Base-by-base conservation (phyloP, 148 eudicot genomes). In the Spergularia marina region DNA sequence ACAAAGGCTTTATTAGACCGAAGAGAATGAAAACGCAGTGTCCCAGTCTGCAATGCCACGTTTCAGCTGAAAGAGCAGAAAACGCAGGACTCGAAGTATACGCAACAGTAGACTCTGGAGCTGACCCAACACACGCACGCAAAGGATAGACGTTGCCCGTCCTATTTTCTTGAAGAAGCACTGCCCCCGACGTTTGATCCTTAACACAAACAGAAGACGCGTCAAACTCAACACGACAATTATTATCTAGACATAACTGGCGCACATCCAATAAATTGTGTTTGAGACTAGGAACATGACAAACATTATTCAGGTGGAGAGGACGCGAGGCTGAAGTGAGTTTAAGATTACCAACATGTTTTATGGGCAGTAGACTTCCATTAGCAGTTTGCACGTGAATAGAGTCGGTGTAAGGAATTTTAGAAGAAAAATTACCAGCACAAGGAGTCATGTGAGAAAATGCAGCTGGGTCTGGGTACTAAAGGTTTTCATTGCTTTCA, bases 131-230 rank as follows among this genome's bases (percentile, higher is more conserved):
- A 30, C 36, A 30, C 1, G 36, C 36, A 30, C 36, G 36, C 36
- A 30, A 30, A 55, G 63, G 57, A 15, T 71, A 55, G 53, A 72
- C 52, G 16, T 49, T 34, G 4, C 39, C 74, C 1, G 11, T 71
- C 39, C 52, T 55, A 36, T 47, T 12, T 54, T 64, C 74, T 30
- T 16, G 64, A 30, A 55, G 74, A 55, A 71, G 74, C 12, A 71
- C 41, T 63, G 40, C 75, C 65, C 75, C 53, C 65, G 75, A 15
- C 39, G 25, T 57, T 12, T 40, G 60, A 14, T 72, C 75, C 75
- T 72, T 72, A 17, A 72, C 65, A 72, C 49, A 57, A 72, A 58
- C 58, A 40, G 21, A 40, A 57, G 21, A 56, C 11, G 44, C 41
- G 5, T 72, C 41, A 57, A 72, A 40, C n/a, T 40, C 11, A 18